phyloP scores from a whole-genome alignment of 257 asterid genomes.

The Nicotiana sylvestris region DNA sequence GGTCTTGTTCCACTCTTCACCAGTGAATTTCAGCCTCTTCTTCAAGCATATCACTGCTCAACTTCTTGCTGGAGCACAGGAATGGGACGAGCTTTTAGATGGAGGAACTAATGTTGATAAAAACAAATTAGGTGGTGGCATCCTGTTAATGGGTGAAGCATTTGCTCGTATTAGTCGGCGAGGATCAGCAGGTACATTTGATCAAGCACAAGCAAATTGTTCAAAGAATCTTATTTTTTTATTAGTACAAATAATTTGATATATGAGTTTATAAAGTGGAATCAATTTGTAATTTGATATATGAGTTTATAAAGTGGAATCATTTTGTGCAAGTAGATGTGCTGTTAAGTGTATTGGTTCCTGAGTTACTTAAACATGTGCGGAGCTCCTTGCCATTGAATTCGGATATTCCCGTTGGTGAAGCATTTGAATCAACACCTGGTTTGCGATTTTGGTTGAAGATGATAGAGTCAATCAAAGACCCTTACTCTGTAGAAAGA shows the following conservation, averaged over 20 bases:
- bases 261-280: constrained; percentile 8
- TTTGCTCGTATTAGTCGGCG: constrained; percentile 85
- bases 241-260: background rate
- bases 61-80: constrained; percentile 71
- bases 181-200: constrained; percentile 74
- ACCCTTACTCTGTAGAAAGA: constrained; percentile 83
- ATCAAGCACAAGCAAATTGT: constrained; percentile 13
- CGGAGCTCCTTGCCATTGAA: constrained; percentile 40
- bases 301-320: constrained; percentile 11
- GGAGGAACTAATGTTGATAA: constrained; percentile 27
- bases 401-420: constrained; percentile 29
- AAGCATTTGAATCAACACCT: constrained; percentile 46
- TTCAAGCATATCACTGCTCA: constrained; percentile 61
- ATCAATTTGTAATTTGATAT: background rate
- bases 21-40: constrained; percentile 53
- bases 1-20: constrained; percentile 30
- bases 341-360: constrained; percentile 61
- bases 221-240: constrained; percentile 7
- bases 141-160: constrained; percentile 63
- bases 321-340: constrained; percentile 46
- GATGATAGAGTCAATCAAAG: constrained; percentile 73
- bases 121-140: constrained; percentile 28
- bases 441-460: constrained; percentile 70
- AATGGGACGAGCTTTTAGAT: constrained; percentile 46
- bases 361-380: constrained; percentile 49